A percentile compares a stretch with the other conserved stretches of the same genome.
Conservation (phyloP, 108 stramenopile species). For the Fistulifera pelliculosa region DNA sequence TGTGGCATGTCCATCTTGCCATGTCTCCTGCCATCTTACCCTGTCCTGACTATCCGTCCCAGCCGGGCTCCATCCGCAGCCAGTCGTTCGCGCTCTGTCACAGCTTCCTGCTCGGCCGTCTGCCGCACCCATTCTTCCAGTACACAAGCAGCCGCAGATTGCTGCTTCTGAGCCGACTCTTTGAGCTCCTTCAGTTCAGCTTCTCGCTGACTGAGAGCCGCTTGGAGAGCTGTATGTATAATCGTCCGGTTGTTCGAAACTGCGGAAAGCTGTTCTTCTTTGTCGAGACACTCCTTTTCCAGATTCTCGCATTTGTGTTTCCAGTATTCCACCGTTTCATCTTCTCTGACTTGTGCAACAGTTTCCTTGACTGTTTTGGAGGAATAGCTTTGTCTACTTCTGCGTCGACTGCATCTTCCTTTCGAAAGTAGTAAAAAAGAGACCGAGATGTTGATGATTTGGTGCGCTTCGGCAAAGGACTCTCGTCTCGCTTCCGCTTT, state of each 20-base stretch:
- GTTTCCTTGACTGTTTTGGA: neutral
- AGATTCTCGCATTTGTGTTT: slow-evolving; percentile 8
- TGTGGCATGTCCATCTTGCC: slow-evolving; percentile 80
- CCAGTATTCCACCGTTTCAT: neutral
- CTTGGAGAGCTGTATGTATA: slow-evolving; percentile 48
- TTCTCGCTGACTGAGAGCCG: slow-evolving; percentile 33
- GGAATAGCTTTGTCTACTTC: slow-evolving; percentile 2
- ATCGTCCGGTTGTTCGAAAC: slow-evolving; percentile 76
- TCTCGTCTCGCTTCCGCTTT: neutral
- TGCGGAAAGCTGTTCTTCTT: slow-evolving; percentile 49
- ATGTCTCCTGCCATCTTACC: slow-evolving; percentile 51
- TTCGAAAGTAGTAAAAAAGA: neutral
- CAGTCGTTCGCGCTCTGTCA: slow-evolving; percentile 49
- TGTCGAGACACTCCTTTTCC: slow-evolving; percentile 30
- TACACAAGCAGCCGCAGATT: slow-evolving; percentile 13
- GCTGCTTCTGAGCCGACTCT: slow-evolving; percentile 11
- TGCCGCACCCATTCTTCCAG: slow-evolving; percentile 56
- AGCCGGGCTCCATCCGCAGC: slow-evolving; percentile 72
- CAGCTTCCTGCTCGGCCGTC: slow-evolving; percentile 42
- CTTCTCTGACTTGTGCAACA: neutral
- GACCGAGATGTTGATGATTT: slow-evolving; percentile 6
- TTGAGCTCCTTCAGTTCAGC: slow-evolving; percentile 29
- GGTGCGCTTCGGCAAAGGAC: slow-evolving; percentile 8
- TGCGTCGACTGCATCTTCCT: slow-evolving; percentile 1
- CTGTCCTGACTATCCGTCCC: slow-evolving; percentile 59